These are phyloP conservation scores for Nicotiana attenuata DNA, from an alignment of 257 asterid genomes.

Conservation along the genomic window DNA sequence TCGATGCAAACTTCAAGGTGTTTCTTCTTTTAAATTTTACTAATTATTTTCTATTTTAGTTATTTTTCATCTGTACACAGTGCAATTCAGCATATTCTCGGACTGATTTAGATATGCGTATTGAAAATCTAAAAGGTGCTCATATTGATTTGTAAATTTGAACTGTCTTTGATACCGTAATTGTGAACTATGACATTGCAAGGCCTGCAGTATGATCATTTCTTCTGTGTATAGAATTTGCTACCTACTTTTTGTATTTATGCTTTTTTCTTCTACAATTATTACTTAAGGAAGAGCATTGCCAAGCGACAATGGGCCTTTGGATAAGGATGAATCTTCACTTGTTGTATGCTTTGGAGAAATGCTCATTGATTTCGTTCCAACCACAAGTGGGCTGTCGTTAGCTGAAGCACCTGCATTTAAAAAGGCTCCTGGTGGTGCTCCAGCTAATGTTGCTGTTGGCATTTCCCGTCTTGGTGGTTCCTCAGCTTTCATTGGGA, in stretches of 20 bases:
- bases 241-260: neutral
- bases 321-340: conserved; percentile 49
- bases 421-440: conserved; percentile 98
- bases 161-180: neutral
- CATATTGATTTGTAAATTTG: neutral
- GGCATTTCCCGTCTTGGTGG: conserved; percentile 99
- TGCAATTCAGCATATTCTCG: neutral
- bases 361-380: conserved; percentile 97
- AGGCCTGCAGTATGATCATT: neutral
- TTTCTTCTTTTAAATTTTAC: neutral
- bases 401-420: conserved; percentile 94
- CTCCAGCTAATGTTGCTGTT: conserved; percentile 99
- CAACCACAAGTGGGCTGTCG: conserved; percentile 78
- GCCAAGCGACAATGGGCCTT: conserved; percentile 39
- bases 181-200: neutral
- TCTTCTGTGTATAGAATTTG: neutral
- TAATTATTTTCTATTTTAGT: neutral
- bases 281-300: conserved; percentile 47
- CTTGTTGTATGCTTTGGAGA: conserved; percentile 98
- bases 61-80: neutral
- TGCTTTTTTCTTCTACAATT: neutral
- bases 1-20: conserved; percentile 53
- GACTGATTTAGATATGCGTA: neutral
- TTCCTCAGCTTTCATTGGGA: conserved; percentile 91
- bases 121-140: neutral